These are phyloP conservation scores for Pyrrhoderma lamaoense DNA, from an alignment of 1,284 basidiomycete species.

Conservation along the genomic window DNA sequence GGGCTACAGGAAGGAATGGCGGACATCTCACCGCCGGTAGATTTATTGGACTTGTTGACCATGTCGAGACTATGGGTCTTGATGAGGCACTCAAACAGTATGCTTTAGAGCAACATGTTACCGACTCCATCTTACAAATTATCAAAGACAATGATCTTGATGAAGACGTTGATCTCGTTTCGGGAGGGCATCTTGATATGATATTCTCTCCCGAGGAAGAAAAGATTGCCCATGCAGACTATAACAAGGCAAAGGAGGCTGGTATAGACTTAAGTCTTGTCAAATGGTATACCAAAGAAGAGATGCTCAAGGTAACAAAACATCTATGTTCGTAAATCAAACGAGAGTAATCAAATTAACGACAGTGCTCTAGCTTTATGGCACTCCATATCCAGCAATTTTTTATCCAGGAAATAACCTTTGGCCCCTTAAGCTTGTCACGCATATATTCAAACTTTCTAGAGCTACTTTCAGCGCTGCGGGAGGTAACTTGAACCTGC, in stretches of 20 bases:
- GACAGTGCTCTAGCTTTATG: slow-evolving; percentile 40
- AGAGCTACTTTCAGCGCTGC: slow-evolving; percentile 22
- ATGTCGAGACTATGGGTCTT: slow-evolving; percentile 35
- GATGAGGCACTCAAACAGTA: slow-evolving; percentile 50
- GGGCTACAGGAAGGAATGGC: slow-evolving; percentile 77
- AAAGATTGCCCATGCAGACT: slow-evolving; percentile 35
- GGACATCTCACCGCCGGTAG: slow-evolving; percentile 60
- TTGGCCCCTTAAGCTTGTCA: slow-evolving; percentile 74
- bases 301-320: slow-evolving; percentile 44
- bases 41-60: slow-evolving; percentile 40
- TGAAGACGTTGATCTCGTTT: slow-evolving; percentile 53
- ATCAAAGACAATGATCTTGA: slow-evolving; percentile 38
- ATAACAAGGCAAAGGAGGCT: slow-evolving; percentile 44
- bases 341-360: background rate
- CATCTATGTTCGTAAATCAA: background rate
- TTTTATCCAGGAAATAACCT: slow-evolving; percentile 52
- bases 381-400: slow-evolving; percentile 46
- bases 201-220: slow-evolving; percentile 44
- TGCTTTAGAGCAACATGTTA: slow-evolving; percentile 52
- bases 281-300: slow-evolving; percentile 40
- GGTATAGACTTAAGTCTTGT: slow-evolving; percentile 43
- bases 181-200: slow-evolving; percentile 48
- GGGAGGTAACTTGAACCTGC: slow-evolving; percentile 40
- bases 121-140: slow-evolving; percentile 41
- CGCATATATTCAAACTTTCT: slow-evolving; percentile 48